These are phyloP conservation scores for Marchantia polymorpha DNA, from an alignment of 225 moss, liverwort and hornwort genomes.

Conservation along the genomic window DNA sequence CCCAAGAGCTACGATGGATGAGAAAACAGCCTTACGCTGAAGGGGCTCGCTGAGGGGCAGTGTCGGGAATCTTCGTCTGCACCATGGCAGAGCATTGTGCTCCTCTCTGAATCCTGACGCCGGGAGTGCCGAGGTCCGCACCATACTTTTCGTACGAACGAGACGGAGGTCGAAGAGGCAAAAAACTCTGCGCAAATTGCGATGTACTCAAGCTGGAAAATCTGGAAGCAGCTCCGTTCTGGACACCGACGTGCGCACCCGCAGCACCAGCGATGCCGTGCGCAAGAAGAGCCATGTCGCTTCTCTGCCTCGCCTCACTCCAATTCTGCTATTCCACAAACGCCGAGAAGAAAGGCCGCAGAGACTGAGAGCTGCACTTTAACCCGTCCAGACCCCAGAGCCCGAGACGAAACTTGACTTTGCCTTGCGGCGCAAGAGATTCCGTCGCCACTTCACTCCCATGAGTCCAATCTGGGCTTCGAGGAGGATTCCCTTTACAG, in stretches of 20 bases:
- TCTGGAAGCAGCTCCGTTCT: background rate
- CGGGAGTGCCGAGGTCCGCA: background rate
- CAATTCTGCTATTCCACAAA: no score
- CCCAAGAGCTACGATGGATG: no score
- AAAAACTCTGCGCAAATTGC: background rate
- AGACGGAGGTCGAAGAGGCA: background rate
- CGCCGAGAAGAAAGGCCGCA: no score
- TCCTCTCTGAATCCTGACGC: background rate
- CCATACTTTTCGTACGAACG: background rate
- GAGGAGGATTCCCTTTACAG: no score
- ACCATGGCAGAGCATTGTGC: slow-evolving; percentile 23
- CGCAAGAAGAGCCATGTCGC: background rate
- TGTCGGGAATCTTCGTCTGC: slow-evolving; percentile 28
- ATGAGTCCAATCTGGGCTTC: no score
- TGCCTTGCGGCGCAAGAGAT: no score
- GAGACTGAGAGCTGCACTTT: no score
- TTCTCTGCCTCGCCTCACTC: no score
- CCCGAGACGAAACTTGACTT: no score
- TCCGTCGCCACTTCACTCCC: no score
- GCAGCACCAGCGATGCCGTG: slow-evolving; percentile 8
- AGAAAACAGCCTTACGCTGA: slow-evolving; percentile 16
- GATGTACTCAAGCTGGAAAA: slow-evolving; percentile 13
- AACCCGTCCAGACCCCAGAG: no score
- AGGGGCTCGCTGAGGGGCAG: slow-evolving; percentile 27
- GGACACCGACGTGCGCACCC: background rate